phyloP scores from a whole-genome alignment of 2,329 filamentous ascomycete species.

The Colletotrichum tanaceti region DNA sequence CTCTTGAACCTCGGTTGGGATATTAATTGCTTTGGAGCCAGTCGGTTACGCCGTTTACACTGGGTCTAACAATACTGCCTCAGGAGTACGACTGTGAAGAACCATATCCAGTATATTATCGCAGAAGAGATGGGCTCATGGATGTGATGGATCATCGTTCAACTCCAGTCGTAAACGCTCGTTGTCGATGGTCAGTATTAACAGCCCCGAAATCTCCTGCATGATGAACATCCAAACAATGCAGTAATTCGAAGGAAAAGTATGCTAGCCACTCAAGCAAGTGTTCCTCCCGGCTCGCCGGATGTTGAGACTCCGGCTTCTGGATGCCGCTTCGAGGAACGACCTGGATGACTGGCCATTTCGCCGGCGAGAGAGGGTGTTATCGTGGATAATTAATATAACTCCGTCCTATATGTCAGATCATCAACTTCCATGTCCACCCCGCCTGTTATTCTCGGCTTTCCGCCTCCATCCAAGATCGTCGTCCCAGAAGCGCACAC shows the following conservation, averaged over 20 bases:
- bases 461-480: slow-evolving; percentile 1
- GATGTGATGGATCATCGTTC: no score
- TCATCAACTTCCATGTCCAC: not conserved
- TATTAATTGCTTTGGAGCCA: no score
- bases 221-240: no score
- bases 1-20: no score
- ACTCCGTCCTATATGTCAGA: not conserved
- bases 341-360: not conserved
- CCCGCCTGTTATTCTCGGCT: not conserved
- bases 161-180: no score
- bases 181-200: no score
- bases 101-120: no score
- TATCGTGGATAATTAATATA: not conserved
- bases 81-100: rapidly evolving
- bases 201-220: no score
- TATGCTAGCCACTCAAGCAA: not conserved
- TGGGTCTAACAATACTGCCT: no score
- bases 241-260: no score
- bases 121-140: no score
- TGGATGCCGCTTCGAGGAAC: not conserved
- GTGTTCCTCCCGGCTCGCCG: not conserved
- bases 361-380: not conserved
- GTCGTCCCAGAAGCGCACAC: not conserved
- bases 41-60: no score
- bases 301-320: not conserved